Percentiles rank a stretch among this genome's conserved stretches.
Evolutionary conservation across 345 rosid genomes (phyloP).

Genomic region (Syzygium aromaticum): DNA sequence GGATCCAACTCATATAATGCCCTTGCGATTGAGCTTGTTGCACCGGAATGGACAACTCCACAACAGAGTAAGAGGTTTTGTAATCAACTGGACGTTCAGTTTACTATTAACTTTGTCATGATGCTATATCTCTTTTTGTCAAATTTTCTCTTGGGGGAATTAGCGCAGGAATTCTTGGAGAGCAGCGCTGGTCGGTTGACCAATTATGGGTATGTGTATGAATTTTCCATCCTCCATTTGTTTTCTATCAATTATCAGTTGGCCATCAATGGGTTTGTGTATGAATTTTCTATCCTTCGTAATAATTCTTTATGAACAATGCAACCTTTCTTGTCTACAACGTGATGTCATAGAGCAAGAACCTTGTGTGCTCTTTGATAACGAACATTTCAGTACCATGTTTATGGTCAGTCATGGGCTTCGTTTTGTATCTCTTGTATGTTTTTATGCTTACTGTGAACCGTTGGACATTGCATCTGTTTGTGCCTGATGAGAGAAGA

Average conservation of each 20-base stretch:
- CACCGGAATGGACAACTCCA: constrained; percentile 43
- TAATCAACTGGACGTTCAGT: neutral
- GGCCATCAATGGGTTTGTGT: neutral
- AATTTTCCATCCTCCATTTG: neutral
- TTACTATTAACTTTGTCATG: neutral
- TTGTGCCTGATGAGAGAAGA: neutral
- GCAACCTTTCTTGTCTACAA: constrained; percentile 71
- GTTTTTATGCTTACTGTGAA: neutral
- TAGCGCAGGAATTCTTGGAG: constrained; percentile 60
- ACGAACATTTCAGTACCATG: constrained; percentile 98
- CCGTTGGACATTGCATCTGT: neutral
- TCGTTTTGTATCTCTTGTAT: neutral
- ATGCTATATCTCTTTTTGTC: neutral
- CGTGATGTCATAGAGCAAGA: constrained; percentile 78
- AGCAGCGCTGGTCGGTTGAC: constrained; percentile 77
- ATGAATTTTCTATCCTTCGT: neutral
- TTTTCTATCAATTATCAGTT: neutral
- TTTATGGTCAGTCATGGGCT: constrained; percentile 52
- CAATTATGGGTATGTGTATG: constrained; percentile 55
- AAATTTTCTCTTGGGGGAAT: constrained; percentile 44
- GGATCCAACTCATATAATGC: constrained; percentile 80
- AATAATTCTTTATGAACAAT: neutral
- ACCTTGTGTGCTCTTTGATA: constrained; percentile 86
- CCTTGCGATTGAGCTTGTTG: constrained; percentile 77
- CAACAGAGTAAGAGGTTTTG: constrained; percentile 43